phyloP scores from a whole-genome alignment of 768 basidiomycete genomes.

The Lepiota venenata region DNA sequence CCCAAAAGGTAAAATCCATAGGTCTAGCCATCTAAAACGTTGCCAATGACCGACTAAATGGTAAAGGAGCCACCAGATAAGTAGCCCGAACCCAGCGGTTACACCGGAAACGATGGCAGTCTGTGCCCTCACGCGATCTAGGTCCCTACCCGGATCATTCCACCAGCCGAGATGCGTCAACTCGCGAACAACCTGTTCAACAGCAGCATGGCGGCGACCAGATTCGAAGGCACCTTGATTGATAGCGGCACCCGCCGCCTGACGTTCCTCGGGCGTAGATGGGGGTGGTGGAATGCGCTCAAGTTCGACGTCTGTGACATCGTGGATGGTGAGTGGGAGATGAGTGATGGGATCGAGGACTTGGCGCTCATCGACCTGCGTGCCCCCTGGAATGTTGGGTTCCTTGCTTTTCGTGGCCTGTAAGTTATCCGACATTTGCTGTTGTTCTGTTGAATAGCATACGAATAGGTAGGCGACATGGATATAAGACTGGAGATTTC shows the following conservation, averaged over 20 bases:
- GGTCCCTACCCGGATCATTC: slow-evolving; percentile 28
- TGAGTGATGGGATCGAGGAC: slow-evolving; percentile 42
- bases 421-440: too few species aligned
- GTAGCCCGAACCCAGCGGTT: slow-evolving; percentile 23
- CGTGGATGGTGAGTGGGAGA: slow-evolving; percentile 31
- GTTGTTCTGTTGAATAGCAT: too few species aligned
- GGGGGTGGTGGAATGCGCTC: slow-evolving; percentile 29
- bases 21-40: slow-evolving; percentile 17
- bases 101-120: slow-evolving; percentile 27
- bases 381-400: too few species aligned
- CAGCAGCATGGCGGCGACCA: slow-evolving; percentile 20
- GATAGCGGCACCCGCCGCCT: background rate
- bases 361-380: slow-evolving; percentile 20
- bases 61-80: slow-evolving; percentile 21
- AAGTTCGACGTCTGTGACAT: slow-evolving; percentile 31
- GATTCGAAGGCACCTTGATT: slow-evolving; percentile 10
- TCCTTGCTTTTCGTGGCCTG: too few species aligned
- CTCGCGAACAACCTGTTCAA: slow-evolving; percentile 27
- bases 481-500: too few species aligned
- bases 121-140: slow-evolving; percentile 26
- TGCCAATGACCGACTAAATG: slow-evolving; percentile 14
- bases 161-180: slow-evolving; percentile 29
- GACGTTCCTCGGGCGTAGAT: slow-evolving; percentile 14
- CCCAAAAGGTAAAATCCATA: slow-evolving; percentile 19
- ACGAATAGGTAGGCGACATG: too few species aligned